Percentiles rank a stretch among this genome's conserved stretches.
Evolutionary conservation across 148 eudicot genomes (phyloP).

Genomic region (Amaranthus cruentus): DNA sequence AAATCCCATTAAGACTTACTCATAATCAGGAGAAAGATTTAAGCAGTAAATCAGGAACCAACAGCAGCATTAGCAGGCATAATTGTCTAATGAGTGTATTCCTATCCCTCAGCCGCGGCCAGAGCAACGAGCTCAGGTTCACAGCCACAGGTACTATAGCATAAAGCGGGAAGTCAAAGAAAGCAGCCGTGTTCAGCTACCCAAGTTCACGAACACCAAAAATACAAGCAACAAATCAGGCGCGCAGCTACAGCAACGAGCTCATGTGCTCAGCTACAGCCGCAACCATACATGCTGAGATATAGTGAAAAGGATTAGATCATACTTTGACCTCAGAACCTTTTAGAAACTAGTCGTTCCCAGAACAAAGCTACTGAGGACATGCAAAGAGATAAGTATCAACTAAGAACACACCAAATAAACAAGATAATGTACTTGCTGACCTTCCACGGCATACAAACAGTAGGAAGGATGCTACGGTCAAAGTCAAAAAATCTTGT

Average conservation of each 20-base stretch:
- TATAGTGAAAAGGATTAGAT: conserved; percentile 36
- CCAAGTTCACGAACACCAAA: conserved; percentile 20
- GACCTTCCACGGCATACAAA: neutral
- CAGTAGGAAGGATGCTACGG: neutral
- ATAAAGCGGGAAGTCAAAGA: conserved; percentile 1
- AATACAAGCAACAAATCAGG: conserved; percentile 18
- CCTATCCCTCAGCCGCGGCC: conserved; percentile 16
- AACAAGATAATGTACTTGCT: neutral
- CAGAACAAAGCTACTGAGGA: neutral
- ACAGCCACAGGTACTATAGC: conserved; percentile 34
- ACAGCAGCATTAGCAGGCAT: conserved; percentile 25
- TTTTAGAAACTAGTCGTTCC: conserved; percentile 4
- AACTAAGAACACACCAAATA: neutral
- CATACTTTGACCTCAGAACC: neutral
- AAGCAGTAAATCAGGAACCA: conserved; percentile 17
- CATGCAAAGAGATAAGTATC: conserved; percentile 1
- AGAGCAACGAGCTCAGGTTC: conserved; percentile 26
- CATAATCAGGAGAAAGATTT: conserved; percentile 16
- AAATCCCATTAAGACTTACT: conserved; percentile 28
- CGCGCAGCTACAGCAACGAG: conserved; percentile 32
- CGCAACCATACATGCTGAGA: conserved; percentile 50
- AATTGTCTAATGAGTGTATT: conserved; percentile 13
- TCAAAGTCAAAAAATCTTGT: neutral
- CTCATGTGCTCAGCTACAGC: conserved; percentile 47
- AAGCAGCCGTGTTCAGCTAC: conserved; percentile 28